Evolutionary conservation across 2,329 filamentous ascomycete genomes (phyloP), one percentile per base, ranked within the genome.

Genomic region (Sphaceloma murrayae): DNA sequence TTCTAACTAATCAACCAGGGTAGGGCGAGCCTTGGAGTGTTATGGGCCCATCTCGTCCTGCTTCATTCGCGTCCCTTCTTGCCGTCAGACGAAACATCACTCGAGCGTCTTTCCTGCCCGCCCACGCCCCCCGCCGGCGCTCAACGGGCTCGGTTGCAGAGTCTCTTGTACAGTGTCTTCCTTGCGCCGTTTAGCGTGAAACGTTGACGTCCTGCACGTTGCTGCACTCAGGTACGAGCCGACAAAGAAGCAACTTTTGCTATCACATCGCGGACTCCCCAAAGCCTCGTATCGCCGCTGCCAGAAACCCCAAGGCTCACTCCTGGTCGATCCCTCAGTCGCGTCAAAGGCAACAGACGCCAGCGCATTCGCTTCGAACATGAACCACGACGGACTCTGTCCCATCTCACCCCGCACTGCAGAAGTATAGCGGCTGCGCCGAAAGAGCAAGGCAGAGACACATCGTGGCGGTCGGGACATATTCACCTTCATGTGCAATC

Each of bases 401-500:
- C 26, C 22, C 6, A 27, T 16, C 14, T 17, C 36, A 40, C 24
- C 24, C 24, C 14, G 36, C 36, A 29, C 36, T 22, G 22, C 36
- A 14, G 27, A 40, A 14, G n/a, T 3, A 18, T n/a, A 8, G n/a
- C 4, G 16, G 4, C 9, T n/a, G 14, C 22, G 16, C 14, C 27
- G 36, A 40, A 40, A 40, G 36, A 40, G 36, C 22, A 29, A 13
- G 36, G 24, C n/a, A 30, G n/a, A 14, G 9, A 16, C 9, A 40
- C 36, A 40, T 3, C 5, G 7, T 11, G 3, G 21, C 7, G 7
- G 4, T 3, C 36, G 19, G 16, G 11, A 5, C 13, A 14, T 22
- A 24, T 9, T 18, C 36, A 26, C 27, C 18, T 29, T 19, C 3
- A 24, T 9, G 24, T 38, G n/a, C 11, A 13, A 60, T 63, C 17